phyloP scores from a whole-genome alignment of 257 asterid species.

The Parsonsia alboflavescens region DNA sequence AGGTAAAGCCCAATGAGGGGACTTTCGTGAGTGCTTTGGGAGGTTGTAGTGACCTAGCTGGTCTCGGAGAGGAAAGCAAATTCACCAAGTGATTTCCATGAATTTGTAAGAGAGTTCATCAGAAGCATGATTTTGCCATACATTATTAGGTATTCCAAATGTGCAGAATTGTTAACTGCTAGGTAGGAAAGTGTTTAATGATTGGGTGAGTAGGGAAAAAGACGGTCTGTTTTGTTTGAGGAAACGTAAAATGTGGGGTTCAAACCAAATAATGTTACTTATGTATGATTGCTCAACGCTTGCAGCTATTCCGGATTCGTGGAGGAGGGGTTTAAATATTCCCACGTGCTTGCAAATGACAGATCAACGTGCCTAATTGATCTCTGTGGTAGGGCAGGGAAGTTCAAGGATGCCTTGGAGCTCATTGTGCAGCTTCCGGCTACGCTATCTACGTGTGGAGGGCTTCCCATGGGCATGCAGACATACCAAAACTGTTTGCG shows the following conservation, averaged over 20 bases:
- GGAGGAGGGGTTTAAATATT: constrained; percentile 5
- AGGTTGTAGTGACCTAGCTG: constrained; percentile 11
- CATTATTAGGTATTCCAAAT: constrained; percentile 8
- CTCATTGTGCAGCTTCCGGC: not conserved
- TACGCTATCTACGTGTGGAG: not conserved
- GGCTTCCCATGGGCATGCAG: not conserved
- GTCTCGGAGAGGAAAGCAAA: constrained; percentile 1
- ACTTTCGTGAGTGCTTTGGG: constrained; percentile 7
- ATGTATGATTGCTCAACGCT: constrained; percentile 3
- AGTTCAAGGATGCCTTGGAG: constrained; percentile 1
- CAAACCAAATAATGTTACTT: constrained; percentile 8
- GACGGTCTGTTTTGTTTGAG: constrained; percentile 7
- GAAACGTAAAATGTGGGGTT: not conserved
- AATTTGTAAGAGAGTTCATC: not conserved
- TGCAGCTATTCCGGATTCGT: constrained; percentile 12
- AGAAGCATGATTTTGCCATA: constrained; percentile 2
- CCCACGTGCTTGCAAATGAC: not conserved
- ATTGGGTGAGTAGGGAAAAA: not conserved
- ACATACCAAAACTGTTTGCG: not conserved
- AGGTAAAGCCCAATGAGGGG: constrained; percentile 7
- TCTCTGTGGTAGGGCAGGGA: constrained; percentile 7
- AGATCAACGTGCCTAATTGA: constrained; percentile 7
- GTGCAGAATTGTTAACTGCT: constrained; percentile 1
- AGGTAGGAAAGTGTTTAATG: constrained; percentile 6
- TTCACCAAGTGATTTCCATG: constrained; percentile 9